Evolutionary conservation across 495 filamentous ascomycete species (phyloP).

Genomic region (Hyaloscypha finlandica): DNA sequence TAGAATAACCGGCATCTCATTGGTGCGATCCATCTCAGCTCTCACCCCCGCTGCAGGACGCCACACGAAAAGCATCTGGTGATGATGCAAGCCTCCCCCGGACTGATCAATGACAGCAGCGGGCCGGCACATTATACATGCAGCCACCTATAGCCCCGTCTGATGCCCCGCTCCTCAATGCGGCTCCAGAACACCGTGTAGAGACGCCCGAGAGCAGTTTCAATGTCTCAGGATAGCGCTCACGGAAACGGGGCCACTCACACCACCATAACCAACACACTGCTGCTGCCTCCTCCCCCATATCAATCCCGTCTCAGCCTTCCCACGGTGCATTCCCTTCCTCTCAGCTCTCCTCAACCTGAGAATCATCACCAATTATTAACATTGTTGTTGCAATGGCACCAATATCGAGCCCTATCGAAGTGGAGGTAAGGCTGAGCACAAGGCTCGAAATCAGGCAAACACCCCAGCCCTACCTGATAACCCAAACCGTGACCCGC

Average conservation of each 20-base stretch:
- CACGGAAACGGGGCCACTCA: slow-evolving; percentile 6
- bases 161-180: not conserved
- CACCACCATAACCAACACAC: not conserved
- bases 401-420: not conserved
- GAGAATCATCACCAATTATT: not conserved
- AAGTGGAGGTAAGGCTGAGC: not conserved
- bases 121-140: slow-evolving; percentile 8
- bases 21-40: not conserved
- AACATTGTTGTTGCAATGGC: not conserved
- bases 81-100: slow-evolving; percentile 12
- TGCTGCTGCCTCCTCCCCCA: not conserved
- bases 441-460: not conserved
- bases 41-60: not conserved
- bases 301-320: not conserved
- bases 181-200: slow-evolving; percentile 18
- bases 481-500: not conserved
- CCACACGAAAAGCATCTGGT: not conserved
- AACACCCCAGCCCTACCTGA: not conserved
- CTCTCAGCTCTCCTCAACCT: not conserved
- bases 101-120: slow-evolving; percentile 1
- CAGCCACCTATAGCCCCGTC: not conserved
- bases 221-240: not conserved
- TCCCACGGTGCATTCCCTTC: not conserved
- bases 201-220: not conserved
- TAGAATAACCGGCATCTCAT: not conserved